A percentile compares a stretch with the other conserved stretches of the same genome.
These are phyloP conservation scores for Cyanidium caldarium DNA, from an alignment of 23 red algal species.

Conservation along the genomic window DNA sequence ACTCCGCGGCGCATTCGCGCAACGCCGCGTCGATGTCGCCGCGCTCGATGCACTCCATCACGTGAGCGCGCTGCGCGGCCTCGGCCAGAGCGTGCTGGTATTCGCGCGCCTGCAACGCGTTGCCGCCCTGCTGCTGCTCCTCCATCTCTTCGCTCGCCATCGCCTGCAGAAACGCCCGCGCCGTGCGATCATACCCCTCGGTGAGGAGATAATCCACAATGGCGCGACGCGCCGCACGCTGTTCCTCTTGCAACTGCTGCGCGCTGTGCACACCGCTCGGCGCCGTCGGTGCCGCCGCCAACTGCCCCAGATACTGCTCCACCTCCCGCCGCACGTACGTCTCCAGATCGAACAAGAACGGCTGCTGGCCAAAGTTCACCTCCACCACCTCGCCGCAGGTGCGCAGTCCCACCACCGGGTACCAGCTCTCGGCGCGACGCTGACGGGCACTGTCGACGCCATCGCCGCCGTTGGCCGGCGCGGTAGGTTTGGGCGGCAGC, in stretches of 20 bases:
- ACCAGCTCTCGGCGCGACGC: conserved; percentile 32
- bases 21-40: background rate
- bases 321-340: conserved; percentile 28
- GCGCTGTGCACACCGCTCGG: too few relatives aligned
- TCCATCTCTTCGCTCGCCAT: too few relatives aligned
- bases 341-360: conserved; percentile 71
- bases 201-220: conserved; percentile 75
- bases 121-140: too few relatives aligned
- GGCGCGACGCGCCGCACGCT: conserved; percentile 17
- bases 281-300: background rate
- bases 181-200: conserved; percentile 56
- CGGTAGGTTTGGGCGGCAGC: background rate
- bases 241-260: conserved; percentile 17
- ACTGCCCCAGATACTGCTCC: background rate
- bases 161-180: conserved; percentile 51
- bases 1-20: background rate
- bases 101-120: too few relatives aligned
- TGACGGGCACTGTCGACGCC: background rate
- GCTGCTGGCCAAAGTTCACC: conserved; percentile 74
- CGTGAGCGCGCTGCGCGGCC: background rate
- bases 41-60: background rate
- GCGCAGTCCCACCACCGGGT: conserved; percentile 84
- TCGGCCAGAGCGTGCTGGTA: too few relatives aligned
- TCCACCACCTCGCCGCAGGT: conserved; percentile 42
- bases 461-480: background rate